Base-by-base conservation (phyloP, 148 eudicot genomes). In the Persicaria maculosa region DNA sequence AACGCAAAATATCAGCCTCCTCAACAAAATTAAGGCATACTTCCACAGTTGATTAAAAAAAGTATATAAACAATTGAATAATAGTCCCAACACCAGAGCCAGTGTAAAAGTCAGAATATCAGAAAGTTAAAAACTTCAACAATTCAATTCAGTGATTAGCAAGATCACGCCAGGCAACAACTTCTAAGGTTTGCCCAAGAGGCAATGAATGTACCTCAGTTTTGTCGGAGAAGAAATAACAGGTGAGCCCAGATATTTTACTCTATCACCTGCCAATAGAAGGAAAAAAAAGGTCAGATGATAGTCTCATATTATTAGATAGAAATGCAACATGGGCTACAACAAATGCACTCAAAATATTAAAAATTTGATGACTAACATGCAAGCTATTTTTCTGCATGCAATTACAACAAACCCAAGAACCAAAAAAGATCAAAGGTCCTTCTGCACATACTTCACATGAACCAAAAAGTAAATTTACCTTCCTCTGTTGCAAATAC, bases 201-300 rank as follows among this genome's bases (percentile, higher is more conserved):
- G 44, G 8, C 14, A 40, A 2, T 40, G 7, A 36, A 15, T 64
- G 47, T 43, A 65, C 70, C 70, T 65, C 47, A 43, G 4, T 25
- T 62, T 36, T 65, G 46, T 4, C 6, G 46, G 19, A 36, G 70
- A 14, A 65, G 90, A 74, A 79, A 77, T 72, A 8, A 82, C 82
- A 64, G 89, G 71, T 44, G 91, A 74, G 53, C 97, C 95, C 72
- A 91, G 77, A 80, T 70, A 94, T 77, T 86, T 94, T 52, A 94
- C 98, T 77, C 95, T 88, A 70, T 94, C 98, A 79, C 97, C 98
- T 94, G 87, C 9, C 70, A 65, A 65, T 48, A 44, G 64, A 71
- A 79, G 54, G 62, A 8, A 75, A 36, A 57, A 53, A 20, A 17
- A 64, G 17, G 70, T 40, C 8, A 40, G 19, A 43, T 6, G 15